A percentile compares a stretch with the other conserved stretches of the same genome.
phyloP scores from a whole-genome alignment of 345 rosid genomes.

The Sapria himalayana region DNA sequence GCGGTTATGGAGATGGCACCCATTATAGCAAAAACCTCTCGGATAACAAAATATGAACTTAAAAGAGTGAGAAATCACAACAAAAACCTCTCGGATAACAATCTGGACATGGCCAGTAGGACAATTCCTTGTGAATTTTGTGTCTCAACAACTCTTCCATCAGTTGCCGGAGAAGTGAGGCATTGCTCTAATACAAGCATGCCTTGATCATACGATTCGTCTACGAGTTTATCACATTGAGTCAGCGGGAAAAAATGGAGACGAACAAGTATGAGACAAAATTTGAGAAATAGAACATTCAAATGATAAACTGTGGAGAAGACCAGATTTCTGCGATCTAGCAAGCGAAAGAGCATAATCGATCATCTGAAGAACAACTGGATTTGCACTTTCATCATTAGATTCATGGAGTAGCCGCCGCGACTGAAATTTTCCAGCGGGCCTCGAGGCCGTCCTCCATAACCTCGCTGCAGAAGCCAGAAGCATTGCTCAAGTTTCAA shows the following conservation, averaged over 20 bases:
- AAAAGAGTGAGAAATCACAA: neutral
- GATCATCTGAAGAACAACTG: conserved; percentile 75
- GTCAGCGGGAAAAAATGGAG: neutral
- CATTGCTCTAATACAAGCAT: conserved; percentile 75
- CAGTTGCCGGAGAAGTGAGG: conserved; percentile 29
- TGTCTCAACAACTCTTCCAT: conserved; percentile 16
- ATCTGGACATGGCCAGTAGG: conserved; percentile 68
- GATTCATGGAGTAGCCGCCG: no score
- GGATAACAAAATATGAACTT: neutral
- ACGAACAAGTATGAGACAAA: neutral
- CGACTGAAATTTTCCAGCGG: no score
- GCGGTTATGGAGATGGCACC: no score
- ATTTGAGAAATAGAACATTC: neutral
- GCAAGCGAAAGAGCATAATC: conserved; percentile 66
- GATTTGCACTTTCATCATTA: conserved; percentile 29
- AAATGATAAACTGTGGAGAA: neutral
- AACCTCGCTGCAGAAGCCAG: no score
- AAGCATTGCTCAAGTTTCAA: no score
- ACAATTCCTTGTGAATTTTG: conserved; percentile 42
- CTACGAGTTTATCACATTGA: conserved; percentile 12
- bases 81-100: conserved; percentile 40
- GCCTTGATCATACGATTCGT: conserved; percentile 60
- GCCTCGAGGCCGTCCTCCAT: no score
- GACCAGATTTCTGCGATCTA: conserved; percentile 58
- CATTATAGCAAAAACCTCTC: no score